A percentile compares a stretch with the other conserved stretches of the same genome.
Evolutionary conservation across 1,139 yeast genomes (phyloP).

Genomic region (Lodderomyces parapsilosis): DNA sequence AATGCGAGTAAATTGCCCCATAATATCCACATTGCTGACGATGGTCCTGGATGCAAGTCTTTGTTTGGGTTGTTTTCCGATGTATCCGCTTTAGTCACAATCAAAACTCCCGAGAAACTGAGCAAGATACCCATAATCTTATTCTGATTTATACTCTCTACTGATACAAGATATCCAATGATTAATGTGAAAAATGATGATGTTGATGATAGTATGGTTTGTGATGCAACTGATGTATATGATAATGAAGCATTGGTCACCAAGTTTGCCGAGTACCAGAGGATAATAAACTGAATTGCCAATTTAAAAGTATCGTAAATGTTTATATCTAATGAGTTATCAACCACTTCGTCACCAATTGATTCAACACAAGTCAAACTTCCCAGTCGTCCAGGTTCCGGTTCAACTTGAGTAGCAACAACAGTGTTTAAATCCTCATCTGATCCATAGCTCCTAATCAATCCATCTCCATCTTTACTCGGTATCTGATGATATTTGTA

Average conservation of each 20-base stretch:
- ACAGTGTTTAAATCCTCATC: slow-evolving; percentile 13
- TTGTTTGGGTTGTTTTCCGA: slow-evolving; percentile 25
- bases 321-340: slow-evolving; percentile 22
- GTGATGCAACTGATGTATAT: slow-evolving; percentile 90
- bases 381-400: not conserved
- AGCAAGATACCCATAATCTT: slow-evolving; percentile 70
- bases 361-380: slow-evolving; percentile 1
- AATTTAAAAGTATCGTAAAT: slow-evolving; percentile 53
- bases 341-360: slow-evolving; percentile 14
- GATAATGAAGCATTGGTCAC: slow-evolving; percentile 84
- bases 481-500: slow-evolving; percentile 13
- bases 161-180: slow-evolving; percentile 70
- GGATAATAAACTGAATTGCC: slow-evolving; percentile 75
- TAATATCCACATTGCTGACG: slow-evolving; percentile 43
- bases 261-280: slow-evolving; percentile 90
- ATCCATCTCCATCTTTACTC: slow-evolving; percentile 15
- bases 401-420: not conserved
- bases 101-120: slow-evolving; percentile 74
- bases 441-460: slow-evolving; percentile 19
- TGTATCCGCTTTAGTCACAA: slow-evolving; percentile 67
- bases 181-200: slow-evolving; percentile 88
- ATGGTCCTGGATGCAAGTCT: slow-evolving; percentile 11
- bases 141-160: slow-evolving; percentile 64
- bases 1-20: slow-evolving; percentile 81
- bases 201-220: slow-evolving; percentile 87